Conservation (phyloP, 2,329 filamentous ascomycete species). For the Penicillium olsonii region DNA sequence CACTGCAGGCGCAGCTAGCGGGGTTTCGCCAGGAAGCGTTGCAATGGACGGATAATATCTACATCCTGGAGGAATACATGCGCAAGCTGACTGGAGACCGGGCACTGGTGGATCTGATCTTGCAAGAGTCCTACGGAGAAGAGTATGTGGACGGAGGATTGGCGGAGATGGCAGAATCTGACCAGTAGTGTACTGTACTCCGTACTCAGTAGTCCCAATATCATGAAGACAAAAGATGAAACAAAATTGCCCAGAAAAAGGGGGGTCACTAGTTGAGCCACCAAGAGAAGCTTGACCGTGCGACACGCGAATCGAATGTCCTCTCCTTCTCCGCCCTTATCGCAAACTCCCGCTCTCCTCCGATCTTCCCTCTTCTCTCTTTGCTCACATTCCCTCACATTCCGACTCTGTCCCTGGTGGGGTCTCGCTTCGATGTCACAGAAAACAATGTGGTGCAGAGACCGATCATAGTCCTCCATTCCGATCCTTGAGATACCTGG, state of each 20-base stretch:
- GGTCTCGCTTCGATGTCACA: constrained; percentile 12
- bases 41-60: constrained; percentile 49
- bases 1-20: constrained; percentile 36
- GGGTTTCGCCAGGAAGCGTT: constrained; percentile 34
- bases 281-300: constrained; percentile 40
- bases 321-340: constrained; percentile 30
- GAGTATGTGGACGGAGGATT: constrained; percentile 59
- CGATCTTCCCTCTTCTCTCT: constrained; percentile 64
- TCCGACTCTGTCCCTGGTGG: not conserved
- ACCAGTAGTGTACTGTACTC: no score
- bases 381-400: constrained; percentile 48
- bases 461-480: constrained; percentile 21
- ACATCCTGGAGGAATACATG: constrained; percentile 45
- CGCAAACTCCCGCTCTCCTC: constrained; percentile 18
- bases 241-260: constrained; percentile 18
- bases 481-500: constrained; percentile 15
- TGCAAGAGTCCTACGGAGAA: constrained; percentile 52
- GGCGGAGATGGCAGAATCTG: constrained; percentile 36
- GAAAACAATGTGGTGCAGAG: constrained; percentile 27
- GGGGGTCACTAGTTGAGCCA: constrained; percentile 11
- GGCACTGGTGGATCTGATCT: constrained; percentile 46
- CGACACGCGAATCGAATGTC: constrained; percentile 27
- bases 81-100: constrained; percentile 44
- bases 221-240: not conserved
- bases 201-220: not conserved